A percentile compares a stretch with the other conserved stretches of the same genome.
These are phyloP conservation scores for Sarocladium oryzae DNA, from an alignment of 2,329 filamentous ascomycete genomes.

Conservation along the genomic window DNA sequence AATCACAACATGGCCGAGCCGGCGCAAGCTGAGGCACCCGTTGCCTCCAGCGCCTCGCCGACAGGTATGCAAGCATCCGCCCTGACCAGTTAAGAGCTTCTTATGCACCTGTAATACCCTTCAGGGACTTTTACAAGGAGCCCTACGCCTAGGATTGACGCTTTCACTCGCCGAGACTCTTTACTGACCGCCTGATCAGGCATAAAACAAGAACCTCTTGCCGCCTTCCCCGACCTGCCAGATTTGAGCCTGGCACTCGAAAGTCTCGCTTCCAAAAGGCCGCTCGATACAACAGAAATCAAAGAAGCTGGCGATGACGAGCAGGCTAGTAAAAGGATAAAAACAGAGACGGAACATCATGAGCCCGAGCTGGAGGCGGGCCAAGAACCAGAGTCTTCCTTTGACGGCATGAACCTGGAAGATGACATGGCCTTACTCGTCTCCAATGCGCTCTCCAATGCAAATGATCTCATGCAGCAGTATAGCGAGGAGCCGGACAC, in stretches of 20 bases:
- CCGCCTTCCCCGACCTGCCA: conserved; percentile 25
- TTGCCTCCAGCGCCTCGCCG: conserved; percentile 22
- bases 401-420: conserved; percentile 20
- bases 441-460: conserved; percentile 34
- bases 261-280: conserved; percentile 28
- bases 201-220: conserved; percentile 32
- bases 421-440: conserved; percentile 27
- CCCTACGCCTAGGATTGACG: too few relatives aligned
- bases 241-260: conserved; percentile 29
- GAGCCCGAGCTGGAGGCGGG: not conserved
- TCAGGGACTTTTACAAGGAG: not conserved
- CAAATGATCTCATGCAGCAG: conserved; percentile 29
- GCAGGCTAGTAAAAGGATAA: conserved; percentile 27
- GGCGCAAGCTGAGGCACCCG: conserved; percentile 29
- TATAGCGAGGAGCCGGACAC: conserved; percentile 24
- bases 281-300: conserved; percentile 25
- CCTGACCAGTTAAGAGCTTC: conserved; percentile 11
- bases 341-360: conserved; percentile 20
- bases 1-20: conserved; percentile 35
- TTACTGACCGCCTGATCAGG: conserved; percentile 24
- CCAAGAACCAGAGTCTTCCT: conserved; percentile 13
- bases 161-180: too few relatives aligned
- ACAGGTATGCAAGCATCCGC: conserved; percentile 26
- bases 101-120: not conserved
- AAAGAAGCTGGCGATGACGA: conserved; percentile 17